Conservation (phyloP, 495 filamentous ascomycete species). For the Hyaloscypha bicolor region DNA sequence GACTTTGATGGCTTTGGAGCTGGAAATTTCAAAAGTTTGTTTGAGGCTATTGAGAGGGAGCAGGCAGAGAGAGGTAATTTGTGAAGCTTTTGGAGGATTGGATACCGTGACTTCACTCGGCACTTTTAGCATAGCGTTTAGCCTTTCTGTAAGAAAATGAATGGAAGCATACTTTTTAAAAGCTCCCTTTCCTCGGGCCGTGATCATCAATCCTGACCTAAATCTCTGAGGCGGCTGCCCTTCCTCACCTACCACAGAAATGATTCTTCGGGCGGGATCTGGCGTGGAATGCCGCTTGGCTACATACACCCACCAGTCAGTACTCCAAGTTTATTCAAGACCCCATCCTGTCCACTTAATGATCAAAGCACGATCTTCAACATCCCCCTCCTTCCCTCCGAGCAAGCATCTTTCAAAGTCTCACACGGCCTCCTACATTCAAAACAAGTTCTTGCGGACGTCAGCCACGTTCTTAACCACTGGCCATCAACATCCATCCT, state of each 20-base stretch:
- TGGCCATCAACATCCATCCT: background rate
- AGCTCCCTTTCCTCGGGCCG: background rate
- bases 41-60: slow-evolving; percentile 90
- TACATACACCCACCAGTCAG: too few relatives aligned
- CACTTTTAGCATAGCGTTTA: background rate
- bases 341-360: background rate
- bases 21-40: slow-evolving; percentile 92
- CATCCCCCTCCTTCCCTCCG: background rate
- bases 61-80: slow-evolving; percentile 83
- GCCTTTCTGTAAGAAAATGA: background rate
- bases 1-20: slow-evolving; percentile 89
- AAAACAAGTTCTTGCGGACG: background rate
- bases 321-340: background rate
- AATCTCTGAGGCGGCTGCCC: too few relatives aligned
- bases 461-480: background rate
- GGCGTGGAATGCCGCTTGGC: too few relatives aligned
- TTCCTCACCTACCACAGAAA: too few relatives aligned
- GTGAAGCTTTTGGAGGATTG: slow-evolving; percentile 28
- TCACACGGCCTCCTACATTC: background rate
- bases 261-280: too few relatives aligned
- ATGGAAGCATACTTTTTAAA: background rate
- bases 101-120: background rate
- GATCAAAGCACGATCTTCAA: background rate
- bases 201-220: too few relatives aligned
- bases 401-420: background rate